phyloP scores from a whole-genome alignment of 2,329 filamentous ascomycete species.

The Cladosporium sp. region DNA sequence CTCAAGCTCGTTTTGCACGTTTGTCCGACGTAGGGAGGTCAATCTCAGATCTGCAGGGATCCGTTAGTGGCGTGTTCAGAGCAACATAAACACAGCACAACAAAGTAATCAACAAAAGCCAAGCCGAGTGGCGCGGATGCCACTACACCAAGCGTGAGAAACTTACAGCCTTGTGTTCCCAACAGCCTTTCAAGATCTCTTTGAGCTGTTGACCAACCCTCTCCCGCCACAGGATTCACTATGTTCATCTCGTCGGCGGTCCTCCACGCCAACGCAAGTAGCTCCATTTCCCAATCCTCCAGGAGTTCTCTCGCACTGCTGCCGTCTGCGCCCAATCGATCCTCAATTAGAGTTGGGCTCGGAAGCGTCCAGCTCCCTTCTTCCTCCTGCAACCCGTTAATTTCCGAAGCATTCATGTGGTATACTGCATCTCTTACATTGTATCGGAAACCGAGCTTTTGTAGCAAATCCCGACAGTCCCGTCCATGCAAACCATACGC shows the following conservation, averaged over 20 bases:
- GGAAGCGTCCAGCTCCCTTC: conserved; percentile 33
- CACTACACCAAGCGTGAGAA: neutral
- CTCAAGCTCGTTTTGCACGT: neutral
- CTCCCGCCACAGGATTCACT: conserved; percentile 31
- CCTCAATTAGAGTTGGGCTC: conserved; percentile 24
- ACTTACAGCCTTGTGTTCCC: conserved; percentile 33
- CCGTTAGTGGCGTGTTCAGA: conserved; percentile 22
- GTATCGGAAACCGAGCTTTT: conserved; percentile 57
- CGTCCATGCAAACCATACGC: conserved; percentile 54
- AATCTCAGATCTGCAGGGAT: conserved; percentile 19
- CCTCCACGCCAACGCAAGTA: conserved; percentile 54
- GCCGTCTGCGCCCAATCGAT: conserved; percentile 28
- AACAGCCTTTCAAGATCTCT: conserved; percentile 37
- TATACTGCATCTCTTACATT: conserved; percentile 24
- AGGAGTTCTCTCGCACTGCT: conserved; percentile 45
- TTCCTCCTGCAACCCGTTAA: conserved; percentile 17
- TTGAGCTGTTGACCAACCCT: conserved; percentile 34
- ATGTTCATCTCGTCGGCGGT: conserved; percentile 27
- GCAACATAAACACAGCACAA: neutral
- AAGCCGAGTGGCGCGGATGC: neutral
- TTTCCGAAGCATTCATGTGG: neutral
- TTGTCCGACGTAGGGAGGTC: conserved; percentile 12
- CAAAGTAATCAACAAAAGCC: neutral
- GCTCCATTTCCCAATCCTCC: conserved; percentile 61
- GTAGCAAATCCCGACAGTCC: conserved; percentile 60